Percentiles rank a stretch among this genome's conserved stretches.
Conservation (phyloP, 75 land plant genomes). For the Sequoiadendron giganteum region DNA sequence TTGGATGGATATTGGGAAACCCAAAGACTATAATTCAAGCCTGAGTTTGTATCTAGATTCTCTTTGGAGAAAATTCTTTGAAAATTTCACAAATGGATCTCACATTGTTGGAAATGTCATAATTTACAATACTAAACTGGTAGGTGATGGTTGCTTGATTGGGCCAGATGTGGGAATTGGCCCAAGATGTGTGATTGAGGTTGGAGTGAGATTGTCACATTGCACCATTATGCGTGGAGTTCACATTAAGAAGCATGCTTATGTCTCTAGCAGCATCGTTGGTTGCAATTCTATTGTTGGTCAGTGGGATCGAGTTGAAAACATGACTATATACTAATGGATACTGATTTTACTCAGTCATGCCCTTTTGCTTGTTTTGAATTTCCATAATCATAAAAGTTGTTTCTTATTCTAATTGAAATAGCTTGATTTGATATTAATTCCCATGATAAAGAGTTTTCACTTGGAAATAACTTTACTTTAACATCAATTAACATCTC, state of each 20-base stretch:
- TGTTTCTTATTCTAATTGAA: no score
- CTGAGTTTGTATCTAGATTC: no score
- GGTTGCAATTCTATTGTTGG: constrained; percentile 97
- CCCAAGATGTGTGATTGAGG: constrained; percentile 79
- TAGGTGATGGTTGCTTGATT: constrained; percentile 89
- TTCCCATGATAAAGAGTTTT: no score
- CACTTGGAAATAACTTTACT: no score
- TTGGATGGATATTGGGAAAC: constrained; percentile 97
- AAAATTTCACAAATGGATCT: constrained; percentile 56
- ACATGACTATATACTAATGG: no score
- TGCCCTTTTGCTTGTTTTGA: no score
- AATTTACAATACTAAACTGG: constrained; percentile 62
- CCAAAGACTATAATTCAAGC: no score
- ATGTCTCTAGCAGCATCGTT: constrained; percentile 86
- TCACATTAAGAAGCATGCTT: constrained; percentile 83
- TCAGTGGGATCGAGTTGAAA: constrained; percentile 92
- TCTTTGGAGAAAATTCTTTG: no score
- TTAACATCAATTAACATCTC: no score
- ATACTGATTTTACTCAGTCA: no score
- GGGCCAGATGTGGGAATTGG: constrained; percentile 96
- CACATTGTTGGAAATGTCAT: constrained; percentile 78
- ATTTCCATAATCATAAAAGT: no score
- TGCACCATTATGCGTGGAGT: constrained; percentile 98
- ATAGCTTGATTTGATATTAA: no score
- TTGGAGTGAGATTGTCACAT: constrained; percentile 83